Percentiles rank a stretch among this genome's conserved stretches.
Evolutionary conservation across 345 rosid species (phyloP).

Genomic region (Acer negundo): DNA sequence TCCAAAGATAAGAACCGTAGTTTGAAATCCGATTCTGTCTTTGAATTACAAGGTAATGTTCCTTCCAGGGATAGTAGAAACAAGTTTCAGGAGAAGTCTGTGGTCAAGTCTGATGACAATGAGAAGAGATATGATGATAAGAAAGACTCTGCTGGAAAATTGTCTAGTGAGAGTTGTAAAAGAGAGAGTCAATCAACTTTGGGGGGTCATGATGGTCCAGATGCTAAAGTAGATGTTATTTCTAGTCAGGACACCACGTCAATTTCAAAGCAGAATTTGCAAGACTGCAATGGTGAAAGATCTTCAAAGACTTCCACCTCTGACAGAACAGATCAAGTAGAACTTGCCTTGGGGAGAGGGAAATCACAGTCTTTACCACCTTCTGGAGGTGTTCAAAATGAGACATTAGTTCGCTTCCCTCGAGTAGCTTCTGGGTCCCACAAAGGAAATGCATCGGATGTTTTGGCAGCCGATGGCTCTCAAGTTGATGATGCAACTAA

Average conservation of each 20-base stretch:
- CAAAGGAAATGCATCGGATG: slow-evolving; percentile 36
- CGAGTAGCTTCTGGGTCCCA: slow-evolving; percentile 32
- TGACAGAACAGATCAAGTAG: slow-evolving; percentile 42
- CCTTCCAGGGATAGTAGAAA: slow-evolving; percentile 42
- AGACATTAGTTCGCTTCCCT: slow-evolving; percentile 29
- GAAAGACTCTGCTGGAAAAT: slow-evolving; percentile 44
- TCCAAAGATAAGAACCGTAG: slow-evolving; percentile 63
- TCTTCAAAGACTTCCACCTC: slow-evolving; percentile 25
- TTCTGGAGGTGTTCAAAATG: slow-evolving; percentile 49
- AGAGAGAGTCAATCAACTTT: slow-evolving; percentile 35
- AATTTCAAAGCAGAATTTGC: slow-evolving; percentile 43
- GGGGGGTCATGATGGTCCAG: slow-evolving; percentile 38
- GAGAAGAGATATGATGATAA: slow-evolving; percentile 46
- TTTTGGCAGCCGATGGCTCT: slow-evolving; percentile 24
- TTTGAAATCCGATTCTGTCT: slow-evolving; percentile 46
- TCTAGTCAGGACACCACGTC: slow-evolving; percentile 36
- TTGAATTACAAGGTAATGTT: slow-evolving; percentile 35
- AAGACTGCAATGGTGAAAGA: slow-evolving; percentile 38
- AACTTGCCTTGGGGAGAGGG: slow-evolving; percentile 41
- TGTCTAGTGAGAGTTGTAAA: slow-evolving; percentile 42
- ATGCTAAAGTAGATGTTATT: slow-evolving; percentile 44
- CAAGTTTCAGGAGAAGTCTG: slow-evolving; percentile 41
- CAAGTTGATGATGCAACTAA: slow-evolving; percentile 44
- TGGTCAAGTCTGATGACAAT: slow-evolving; percentile 37
- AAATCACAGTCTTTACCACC: slow-evolving; percentile 44